These are phyloP conservation scores for Botrytis hyacinthi DNA, from an alignment of 2,329 filamentous ascomycete genomes.

Conservation along the genomic window DNA sequence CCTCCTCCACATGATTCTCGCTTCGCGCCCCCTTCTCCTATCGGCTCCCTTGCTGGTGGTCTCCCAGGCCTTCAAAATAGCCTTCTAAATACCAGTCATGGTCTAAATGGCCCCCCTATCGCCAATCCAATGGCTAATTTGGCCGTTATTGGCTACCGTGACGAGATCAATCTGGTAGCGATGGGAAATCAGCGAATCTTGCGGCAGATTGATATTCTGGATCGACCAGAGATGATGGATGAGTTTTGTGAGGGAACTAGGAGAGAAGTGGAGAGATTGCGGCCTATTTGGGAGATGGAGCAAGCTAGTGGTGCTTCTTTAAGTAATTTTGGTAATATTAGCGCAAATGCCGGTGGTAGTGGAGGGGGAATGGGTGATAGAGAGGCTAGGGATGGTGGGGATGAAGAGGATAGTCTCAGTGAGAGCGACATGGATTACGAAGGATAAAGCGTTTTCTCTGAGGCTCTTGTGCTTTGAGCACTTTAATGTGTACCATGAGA, in stretches of 20 bases:
- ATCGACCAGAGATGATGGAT: background rate
- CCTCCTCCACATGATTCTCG: background rate
- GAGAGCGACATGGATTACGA: background rate
- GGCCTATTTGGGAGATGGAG: background rate
- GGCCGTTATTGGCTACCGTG: background rate
- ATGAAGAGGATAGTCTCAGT: background rate
- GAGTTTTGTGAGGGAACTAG: background rate
- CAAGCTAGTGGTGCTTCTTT: background rate
- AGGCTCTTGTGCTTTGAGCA: background rate
- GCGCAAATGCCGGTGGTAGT: fast-evolving
- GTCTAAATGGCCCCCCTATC: background rate
- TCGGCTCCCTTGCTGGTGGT: background rate
- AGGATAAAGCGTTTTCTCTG: background rate
- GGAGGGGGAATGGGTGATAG: background rate
- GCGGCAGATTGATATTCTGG: background rate
- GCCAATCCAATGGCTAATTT: background rate
- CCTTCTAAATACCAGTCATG: background rate
- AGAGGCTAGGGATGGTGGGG: no score
- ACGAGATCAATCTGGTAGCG: background rate
- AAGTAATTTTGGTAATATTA: background rate
- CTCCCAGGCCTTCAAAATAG: background rate
- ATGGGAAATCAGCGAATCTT: background rate
- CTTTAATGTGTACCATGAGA: background rate
- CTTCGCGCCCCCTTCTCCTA: background rate
- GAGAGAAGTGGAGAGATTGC: background rate